Evolutionary conservation across 108 stramenopile genomes (phyloP).

Genomic region (Thalassiosira profunda): DNA sequence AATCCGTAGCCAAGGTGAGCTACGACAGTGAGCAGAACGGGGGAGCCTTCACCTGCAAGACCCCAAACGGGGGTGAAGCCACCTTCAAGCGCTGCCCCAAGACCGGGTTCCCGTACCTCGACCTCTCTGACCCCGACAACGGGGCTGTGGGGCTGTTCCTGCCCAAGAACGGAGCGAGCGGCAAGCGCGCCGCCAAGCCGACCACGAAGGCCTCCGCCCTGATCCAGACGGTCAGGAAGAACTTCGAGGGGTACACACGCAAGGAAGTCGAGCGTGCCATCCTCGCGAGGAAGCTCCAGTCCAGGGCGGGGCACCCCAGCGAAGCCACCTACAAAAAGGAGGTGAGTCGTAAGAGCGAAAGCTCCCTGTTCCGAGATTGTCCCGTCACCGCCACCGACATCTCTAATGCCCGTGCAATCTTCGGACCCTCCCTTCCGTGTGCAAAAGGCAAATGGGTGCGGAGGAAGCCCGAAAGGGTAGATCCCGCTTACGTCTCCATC

Average conservation of each 20-base stretch:
- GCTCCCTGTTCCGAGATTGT: constrained; percentile 12
- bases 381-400: constrained; percentile 7
- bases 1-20: constrained; percentile 15
- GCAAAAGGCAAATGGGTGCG: constrained; percentile 9
- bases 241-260: constrained; percentile 14
- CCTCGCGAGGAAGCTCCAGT: not conserved
- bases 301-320: not conserved
- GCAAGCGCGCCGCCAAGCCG: too few relatives aligned
- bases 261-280: constrained; percentile 21
- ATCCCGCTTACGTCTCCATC: not conserved
- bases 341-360: not conserved
- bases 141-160: too few relatives aligned
- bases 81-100: constrained; percentile 1
- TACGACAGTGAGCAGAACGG: constrained; percentile 19
- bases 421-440: constrained; percentile 14
- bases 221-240: constrained; percentile 1
- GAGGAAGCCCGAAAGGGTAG: not conserved
- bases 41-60: not conserved
- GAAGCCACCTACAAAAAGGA: not conserved
- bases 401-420: constrained; percentile 13
- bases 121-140: not conserved
- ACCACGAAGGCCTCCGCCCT: too few relatives aligned
- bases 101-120: constrained; percentile 11
- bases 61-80: not conserved
- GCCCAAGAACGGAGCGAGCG: too few relatives aligned